Evolutionary conservation across 2,329 filamentous ascomycete species (phyloP).

Genomic region (Penicillium sp.): DNA sequence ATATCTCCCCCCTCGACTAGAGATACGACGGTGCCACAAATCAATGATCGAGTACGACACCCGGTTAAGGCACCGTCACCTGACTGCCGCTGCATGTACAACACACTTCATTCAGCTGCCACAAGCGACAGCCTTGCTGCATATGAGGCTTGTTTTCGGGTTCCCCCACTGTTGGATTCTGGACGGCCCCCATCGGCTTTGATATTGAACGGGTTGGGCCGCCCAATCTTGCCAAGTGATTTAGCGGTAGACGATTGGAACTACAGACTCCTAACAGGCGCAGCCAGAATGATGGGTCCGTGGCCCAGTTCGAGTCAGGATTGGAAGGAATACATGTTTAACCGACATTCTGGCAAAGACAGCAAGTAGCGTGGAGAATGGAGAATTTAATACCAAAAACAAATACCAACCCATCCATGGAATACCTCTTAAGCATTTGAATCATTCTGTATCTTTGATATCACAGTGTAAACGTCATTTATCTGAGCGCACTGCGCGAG

Average conservation of each 20-base stretch:
- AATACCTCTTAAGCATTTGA: no score
- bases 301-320: neutral
- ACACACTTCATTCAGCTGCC: conserved; percentile 1
- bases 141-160: conserved; percentile 4
- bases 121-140: conserved; percentile 7
- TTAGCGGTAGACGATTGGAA: neutral
- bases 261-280: neutral
- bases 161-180: neutral
- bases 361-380: neutral
- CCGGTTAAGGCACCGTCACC: conserved; percentile 12
- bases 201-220: neutral
- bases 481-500: neutral
- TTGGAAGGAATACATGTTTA: neutral
- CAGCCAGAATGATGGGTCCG: neutral
- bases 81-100: conserved; percentile 16
- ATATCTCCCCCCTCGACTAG: neutral
- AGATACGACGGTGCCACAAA: neutral
- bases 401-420: neutral
- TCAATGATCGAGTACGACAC: conserved; percentile 6
- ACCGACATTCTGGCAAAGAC: neutral
- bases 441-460: neutral
- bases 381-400: neutral
- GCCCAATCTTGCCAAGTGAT: neutral
- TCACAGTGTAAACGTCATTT: conserved; percentile 3
- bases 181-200: neutral